Conservation (phyloP, 345 rosid species). For the Arabis alpina region DNA sequence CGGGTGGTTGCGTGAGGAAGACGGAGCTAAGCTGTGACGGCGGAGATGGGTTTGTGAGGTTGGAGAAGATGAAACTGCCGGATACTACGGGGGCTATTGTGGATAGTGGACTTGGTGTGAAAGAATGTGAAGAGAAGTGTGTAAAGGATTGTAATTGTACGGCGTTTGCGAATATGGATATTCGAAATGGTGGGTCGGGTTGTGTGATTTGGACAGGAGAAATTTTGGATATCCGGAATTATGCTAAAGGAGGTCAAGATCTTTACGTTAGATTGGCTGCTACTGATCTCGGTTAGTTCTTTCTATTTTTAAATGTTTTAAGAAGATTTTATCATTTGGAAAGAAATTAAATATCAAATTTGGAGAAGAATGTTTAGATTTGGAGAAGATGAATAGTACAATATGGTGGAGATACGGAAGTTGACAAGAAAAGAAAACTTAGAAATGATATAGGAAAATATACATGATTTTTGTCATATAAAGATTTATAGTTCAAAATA, state of each 20-base stretch:
- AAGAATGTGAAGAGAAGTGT: conserved; percentile 51
- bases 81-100: conserved; percentile 52
- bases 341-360: neutral
- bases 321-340: neutral
- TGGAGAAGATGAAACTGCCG: conserved; percentile 74
- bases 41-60: conserved; percentile 56
- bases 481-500: no score
- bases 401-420: no score
- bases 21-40: conserved; percentile 49
- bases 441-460: no score
- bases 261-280: conserved; percentile 78
- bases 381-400: no score
- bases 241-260: conserved; percentile 64
- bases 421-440: no score
- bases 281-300: conserved; percentile 68
- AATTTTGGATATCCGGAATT: conserved; percentile 47
- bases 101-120: conserved; percentile 41
- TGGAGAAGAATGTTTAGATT: neutral
- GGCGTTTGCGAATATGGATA: conserved; percentile 50
- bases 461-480: no score
- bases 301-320: neutral
- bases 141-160: conserved; percentile 51
- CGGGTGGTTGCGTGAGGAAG: conserved; percentile 68
- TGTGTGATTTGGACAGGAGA: conserved; percentile 61
- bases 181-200: conserved; percentile 48